These are phyloP conservation scores for Tuber brumale DNA, from an alignment of 495 filamentous ascomycete genomes.

Conservation along the genomic window DNA sequence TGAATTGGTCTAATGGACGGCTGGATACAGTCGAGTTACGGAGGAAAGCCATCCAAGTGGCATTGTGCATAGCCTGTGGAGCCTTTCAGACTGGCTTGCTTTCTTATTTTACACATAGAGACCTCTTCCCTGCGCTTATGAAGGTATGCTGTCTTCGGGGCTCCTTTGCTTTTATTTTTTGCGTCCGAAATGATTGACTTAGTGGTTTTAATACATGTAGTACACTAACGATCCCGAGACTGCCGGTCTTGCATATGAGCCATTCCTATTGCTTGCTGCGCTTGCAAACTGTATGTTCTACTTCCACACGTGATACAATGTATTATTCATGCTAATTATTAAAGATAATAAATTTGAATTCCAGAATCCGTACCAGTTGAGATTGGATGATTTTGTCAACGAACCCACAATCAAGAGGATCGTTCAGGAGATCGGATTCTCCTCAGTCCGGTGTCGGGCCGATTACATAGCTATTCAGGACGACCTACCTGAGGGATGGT, in stretches of 20 bases:
- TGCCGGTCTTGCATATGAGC: conserved; percentile 56
- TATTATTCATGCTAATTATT: conserved; percentile 13
- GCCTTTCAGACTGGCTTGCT: conserved; percentile 90
- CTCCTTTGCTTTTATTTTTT: conserved; percentile 1
- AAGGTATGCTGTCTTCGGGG: conserved; percentile 55
- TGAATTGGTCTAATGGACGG: conserved; percentile 21
- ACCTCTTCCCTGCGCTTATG: conserved; percentile 90
- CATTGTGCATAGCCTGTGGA: conserved; percentile 78
- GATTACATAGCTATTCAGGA: conserved; percentile 86
- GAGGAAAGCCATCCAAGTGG: conserved; percentile 70
- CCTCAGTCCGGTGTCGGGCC: conserved; percentile 59
- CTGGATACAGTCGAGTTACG: conserved; percentile 58
- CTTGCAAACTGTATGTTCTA: conserved; percentile 63
- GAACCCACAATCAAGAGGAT: conserved; percentile 79
- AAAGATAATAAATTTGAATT: conserved; percentile 93
- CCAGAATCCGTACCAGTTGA: conserved; percentile 90
- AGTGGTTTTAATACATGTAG: conserved; percentile 45
- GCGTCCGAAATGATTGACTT: background rate
- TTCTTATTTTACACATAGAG: conserved; percentile 90
- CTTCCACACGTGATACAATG: background rate
- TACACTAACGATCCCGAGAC: conserved; percentile 76
- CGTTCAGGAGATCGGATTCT: conserved; percentile 62
- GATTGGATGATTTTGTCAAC: conserved; percentile 97
- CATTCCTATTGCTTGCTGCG: conserved; percentile 79
- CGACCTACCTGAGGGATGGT: conserved; percentile 88